phyloP scores from a whole-genome alignment of 371 early-diverging fungal species.

The Mucor sp. region DNA sequence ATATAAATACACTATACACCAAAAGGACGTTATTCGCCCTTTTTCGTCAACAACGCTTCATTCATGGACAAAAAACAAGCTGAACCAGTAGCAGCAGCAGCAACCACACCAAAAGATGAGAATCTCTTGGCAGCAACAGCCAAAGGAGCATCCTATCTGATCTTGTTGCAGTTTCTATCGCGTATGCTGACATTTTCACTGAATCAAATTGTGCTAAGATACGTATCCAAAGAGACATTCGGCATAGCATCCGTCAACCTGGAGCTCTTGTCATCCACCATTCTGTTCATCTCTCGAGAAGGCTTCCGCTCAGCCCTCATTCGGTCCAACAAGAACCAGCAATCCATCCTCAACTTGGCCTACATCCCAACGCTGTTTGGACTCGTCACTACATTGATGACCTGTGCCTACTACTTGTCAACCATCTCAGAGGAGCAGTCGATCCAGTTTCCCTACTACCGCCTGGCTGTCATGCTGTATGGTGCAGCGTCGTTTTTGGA shows the following conservation, averaged over 20 bases:
- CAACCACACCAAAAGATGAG: not conserved
- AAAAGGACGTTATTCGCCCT: not conserved
- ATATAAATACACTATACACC: not conserved
- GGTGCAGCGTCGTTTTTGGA: constrained; percentile 77
- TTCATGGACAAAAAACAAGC: not conserved
- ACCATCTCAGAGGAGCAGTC: constrained; percentile 34
- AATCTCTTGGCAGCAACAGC: constrained; percentile 54
- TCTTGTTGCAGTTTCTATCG: constrained; percentile 78
- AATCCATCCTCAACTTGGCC: constrained; percentile 76
- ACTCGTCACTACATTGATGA: constrained; percentile 46
- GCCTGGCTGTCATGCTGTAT: constrained; percentile 62
- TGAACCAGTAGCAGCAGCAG: not conserved
- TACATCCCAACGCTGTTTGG: constrained; percentile 75
- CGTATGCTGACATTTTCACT: constrained; percentile 79
- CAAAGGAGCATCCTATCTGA: constrained; percentile 75
- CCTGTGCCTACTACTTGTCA: constrained; percentile 56
- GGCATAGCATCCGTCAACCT: constrained; percentile 87
- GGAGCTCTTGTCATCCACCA: constrained; percentile 83
- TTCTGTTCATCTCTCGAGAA: constrained; percentile 92
- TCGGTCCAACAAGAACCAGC: constrained; percentile 46
- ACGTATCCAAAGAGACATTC: constrained; percentile 68
- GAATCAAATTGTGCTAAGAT: constrained; percentile 77
- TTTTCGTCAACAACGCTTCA: not conserved
- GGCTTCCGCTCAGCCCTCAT: constrained; percentile 84
- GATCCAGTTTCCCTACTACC: constrained; percentile 44